A percentile compares a stretch with the other conserved stretches of the same genome.
Evolutionary conservation across 768 basidiomycete species (phyloP).

Genomic region (Tylopilus subfusipes): DNA sequence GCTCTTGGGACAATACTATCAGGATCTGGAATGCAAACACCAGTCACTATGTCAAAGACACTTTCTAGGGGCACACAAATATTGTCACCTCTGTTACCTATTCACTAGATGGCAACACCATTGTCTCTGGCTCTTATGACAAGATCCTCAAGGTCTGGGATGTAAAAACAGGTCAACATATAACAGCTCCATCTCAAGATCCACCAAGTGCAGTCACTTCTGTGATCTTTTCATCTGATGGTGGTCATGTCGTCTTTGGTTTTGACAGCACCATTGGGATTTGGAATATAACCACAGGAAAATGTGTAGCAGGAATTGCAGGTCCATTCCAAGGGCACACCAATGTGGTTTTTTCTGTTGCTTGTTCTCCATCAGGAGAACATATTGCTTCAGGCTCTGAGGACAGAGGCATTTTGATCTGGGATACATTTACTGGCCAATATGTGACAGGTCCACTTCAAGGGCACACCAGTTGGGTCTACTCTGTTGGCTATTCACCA

Average conservation of each 20-base stretch:
- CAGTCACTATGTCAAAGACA: background rate
- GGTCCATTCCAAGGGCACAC: slow-evolving; percentile 5
- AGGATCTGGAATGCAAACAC: too few relatives aligned
- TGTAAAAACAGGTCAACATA: slow-evolving; percentile 2
- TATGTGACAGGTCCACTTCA: too few relatives aligned
- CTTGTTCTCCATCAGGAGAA: slow-evolving; percentile 14
- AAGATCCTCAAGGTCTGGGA: slow-evolving; percentile 13
- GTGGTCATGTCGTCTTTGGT: slow-evolving; percentile 16
- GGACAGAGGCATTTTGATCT: slow-evolving; percentile 5
- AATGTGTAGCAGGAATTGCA: background rate
- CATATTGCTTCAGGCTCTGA: slow-evolving; percentile 3
- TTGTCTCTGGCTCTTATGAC: too few relatives aligned
- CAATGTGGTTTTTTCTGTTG: background rate
- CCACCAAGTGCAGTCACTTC: background rate
- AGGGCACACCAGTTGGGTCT: too few relatives aligned
- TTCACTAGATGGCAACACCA: too few relatives aligned
- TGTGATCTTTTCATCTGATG: slow-evolving; percentile 20
- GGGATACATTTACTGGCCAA: slow-evolving; percentile 16
- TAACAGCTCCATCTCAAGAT: background rate
- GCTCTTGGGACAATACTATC: too few relatives aligned
- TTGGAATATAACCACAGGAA: slow-evolving; percentile 4
- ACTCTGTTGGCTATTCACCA: too few relatives aligned
- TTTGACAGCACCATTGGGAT: slow-evolving; percentile 2
- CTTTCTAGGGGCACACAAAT: slow-evolving; percentile 1
- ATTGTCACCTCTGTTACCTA: too few relatives aligned